A percentile compares a stretch with the other conserved stretches of the same genome.
phyloP scores from a whole-genome alignment of 441 rosid species.

The Erodium moschatum region DNA sequence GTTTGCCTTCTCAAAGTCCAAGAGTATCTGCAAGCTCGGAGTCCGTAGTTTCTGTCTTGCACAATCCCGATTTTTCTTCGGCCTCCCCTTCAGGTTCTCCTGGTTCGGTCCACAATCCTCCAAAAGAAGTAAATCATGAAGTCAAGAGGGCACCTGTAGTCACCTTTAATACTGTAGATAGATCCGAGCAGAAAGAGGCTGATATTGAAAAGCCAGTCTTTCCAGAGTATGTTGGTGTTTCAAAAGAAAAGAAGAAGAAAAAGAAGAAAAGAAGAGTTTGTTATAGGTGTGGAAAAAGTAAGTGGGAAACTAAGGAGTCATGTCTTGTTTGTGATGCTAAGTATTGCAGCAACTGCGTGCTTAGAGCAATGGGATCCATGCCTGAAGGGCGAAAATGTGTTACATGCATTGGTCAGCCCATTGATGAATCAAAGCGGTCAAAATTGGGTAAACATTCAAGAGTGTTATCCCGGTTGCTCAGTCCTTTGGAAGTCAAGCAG shows the following conservation, averaged over 20 bases:
- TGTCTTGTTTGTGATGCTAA: slow-evolving; percentile 89
- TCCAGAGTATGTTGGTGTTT: slow-evolving; percentile 49
- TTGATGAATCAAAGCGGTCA: slow-evolving; percentile 72
- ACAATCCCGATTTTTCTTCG: slow-evolving; percentile 71
- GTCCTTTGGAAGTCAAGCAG: slow-evolving; percentile 94
- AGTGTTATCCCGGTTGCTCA: slow-evolving; percentile 67
- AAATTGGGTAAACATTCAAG: slow-evolving; percentile 76
- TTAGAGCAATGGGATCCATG: slow-evolving; percentile 99
- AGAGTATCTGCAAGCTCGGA: slow-evolving; percentile 78
- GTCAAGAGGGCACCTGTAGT: slow-evolving; percentile 56
- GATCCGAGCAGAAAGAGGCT: slow-evolving; percentile 41
- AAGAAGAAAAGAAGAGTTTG: slow-evolving; percentile 53
- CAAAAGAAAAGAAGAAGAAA: slow-evolving; percentile 57
- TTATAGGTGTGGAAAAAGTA: slow-evolving; percentile 69
- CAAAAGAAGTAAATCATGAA: slow-evolving; percentile 37
- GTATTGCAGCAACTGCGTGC: slow-evolving; percentile 89
- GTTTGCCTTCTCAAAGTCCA: slow-evolving; percentile 64
- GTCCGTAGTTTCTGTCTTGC: slow-evolving; percentile 90
- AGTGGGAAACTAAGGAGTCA: slow-evolving; percentile 89
- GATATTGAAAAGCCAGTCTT: slow-evolving; percentile 41
- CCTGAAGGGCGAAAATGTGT: slow-evolving; percentile 99
- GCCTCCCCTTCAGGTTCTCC: slow-evolving; percentile 86
- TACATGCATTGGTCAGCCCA: slow-evolving; percentile 68
- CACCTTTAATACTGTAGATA: slow-evolving; percentile 59
- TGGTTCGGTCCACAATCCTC: slow-evolving; percentile 37